Base-by-base conservation (phyloP, 768 basidiomycete species). In the Tylopilus cervinicoccineus region DNA sequence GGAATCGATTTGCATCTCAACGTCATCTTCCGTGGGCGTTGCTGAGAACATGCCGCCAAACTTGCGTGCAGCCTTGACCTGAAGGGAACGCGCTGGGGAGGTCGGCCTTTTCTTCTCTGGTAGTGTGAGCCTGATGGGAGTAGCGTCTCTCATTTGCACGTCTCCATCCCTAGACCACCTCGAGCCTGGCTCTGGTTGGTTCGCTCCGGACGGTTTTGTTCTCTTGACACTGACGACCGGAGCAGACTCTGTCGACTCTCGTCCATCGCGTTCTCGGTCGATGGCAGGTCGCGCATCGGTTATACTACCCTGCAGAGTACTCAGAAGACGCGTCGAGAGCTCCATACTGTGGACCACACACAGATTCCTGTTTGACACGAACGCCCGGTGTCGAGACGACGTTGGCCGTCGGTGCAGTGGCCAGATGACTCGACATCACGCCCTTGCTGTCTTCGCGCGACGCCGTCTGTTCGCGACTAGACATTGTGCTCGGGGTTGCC, bases 1-100 rank as follows among this genome's bases (percentile, higher is more conserved):
- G 37, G 46, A 17, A 23, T 58, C 56, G 33, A 50, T 22, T 1
- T 32, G 20, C 60, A 61, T 61, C 28, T 52, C 50, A 27, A 48
- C 47, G 11, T 55, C 53, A 19, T 56, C 51, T 6, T 48, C 41
- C n/a, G 46, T 7, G 12, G 48, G 26, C 17, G 22, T 51, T 27
- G 26, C 9, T 1, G 42, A 19, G 45, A 43, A 32, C 11, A 20
- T 27, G 22, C 6, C 6, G 10, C 2, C 16, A 3, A n/a, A 20
- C 26, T 42, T 50, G 32, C 32, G 52, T 28, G 34, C 43, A 26
- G 27, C 39, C 23, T 17, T 44, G 45, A 13, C 12, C 9, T 12
- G 51, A 45, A 9, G 27, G 10, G 31, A 23, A 12, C 7, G 26
- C 5, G 41, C 17, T 20, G 27, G 22, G 32, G 40, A 2, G 20